phyloP scores from a whole-genome alignment of 2,329 filamentous ascomycete genomes.

The Coleophoma cylindrospora region DNA sequence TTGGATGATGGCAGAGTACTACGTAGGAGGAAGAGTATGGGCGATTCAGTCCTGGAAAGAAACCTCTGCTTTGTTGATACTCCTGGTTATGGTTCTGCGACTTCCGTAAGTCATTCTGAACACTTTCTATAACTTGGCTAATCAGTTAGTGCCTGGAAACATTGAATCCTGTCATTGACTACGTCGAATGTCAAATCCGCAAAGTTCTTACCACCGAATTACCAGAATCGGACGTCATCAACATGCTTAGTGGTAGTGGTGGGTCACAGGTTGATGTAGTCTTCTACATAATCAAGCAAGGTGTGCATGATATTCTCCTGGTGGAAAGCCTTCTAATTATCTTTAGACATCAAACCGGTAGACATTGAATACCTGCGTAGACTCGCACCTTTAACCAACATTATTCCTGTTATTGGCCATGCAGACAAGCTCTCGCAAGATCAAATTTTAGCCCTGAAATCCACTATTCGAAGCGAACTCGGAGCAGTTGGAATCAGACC shows the following conservation, averaged over 20 bases:
- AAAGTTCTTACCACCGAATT: conserved; percentile 59
- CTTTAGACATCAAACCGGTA: conserved; percentile 47
- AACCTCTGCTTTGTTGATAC: conserved; percentile 95
- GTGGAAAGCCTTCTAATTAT: not conserved
- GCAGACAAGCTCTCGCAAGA: conserved; percentile 62
- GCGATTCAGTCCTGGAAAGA: conserved; percentile 76
- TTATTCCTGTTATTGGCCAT: conserved; percentile 77
- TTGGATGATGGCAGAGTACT: conserved; percentile 59
- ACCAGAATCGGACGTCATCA: conserved; percentile 69
- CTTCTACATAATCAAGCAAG: conserved; percentile 72
- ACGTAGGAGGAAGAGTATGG: conserved; percentile 63
- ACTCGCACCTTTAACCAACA: conserved; percentile 70
- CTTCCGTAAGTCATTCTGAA: conserved; percentile 37
- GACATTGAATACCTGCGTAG: conserved; percentile 70
- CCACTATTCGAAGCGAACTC: conserved; percentile 51
- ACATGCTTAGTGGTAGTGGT: conserved; percentile 74
- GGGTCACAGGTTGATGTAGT: conserved; percentile 81
- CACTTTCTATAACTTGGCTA: conserved; percentile 16
- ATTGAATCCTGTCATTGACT: conserved; percentile 58
- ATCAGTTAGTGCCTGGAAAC: conserved; percentile 43
- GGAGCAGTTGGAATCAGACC: conserved; percentile 51
- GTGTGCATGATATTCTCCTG: conserved; percentile 23
- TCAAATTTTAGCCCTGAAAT: conserved; percentile 55
- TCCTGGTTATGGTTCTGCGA: conserved; percentile 53
- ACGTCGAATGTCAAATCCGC: conserved; percentile 66